These are phyloP conservation scores for Xylariaceae sp. DNA, from an alignment of 2,329 filamentous ascomycete species.

Conservation along the genomic window DNA sequence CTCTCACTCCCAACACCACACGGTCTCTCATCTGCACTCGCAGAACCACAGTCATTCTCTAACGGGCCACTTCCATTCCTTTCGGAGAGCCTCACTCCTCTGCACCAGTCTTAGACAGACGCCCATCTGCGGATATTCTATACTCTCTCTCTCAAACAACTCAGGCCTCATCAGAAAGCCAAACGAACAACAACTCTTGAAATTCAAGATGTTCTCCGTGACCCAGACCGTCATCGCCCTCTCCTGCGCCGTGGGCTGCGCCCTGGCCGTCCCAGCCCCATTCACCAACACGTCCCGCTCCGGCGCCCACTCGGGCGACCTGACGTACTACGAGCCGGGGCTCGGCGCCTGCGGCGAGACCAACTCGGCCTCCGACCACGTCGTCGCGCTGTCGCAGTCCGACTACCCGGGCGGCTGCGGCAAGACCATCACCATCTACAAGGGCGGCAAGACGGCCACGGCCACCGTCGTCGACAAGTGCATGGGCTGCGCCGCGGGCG, in stretches of 20 bases:
- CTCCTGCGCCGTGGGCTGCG: slow-evolving; percentile 9
- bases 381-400: slow-evolving; percentile 16
- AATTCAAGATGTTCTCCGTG: slow-evolving; percentile 17
- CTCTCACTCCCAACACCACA: slow-evolving; percentile 4
- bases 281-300: not conserved
- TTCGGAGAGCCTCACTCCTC: slow-evolving; percentile 1
- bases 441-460: slow-evolving; percentile 14
- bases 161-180: not conserved
- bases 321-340: slow-evolving; percentile 19
- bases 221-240: slow-evolving; percentile 13
- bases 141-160: slow-evolving; percentile 1
- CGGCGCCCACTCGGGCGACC: slow-evolving; percentile 13
- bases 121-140: too few relatives aligned
- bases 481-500: slow-evolving; percentile 15
- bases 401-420: slow-evolving; percentile 21
- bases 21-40: slow-evolving; percentile 3
- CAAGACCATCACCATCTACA: slow-evolving; percentile 20
- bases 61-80: slow-evolving; percentile 4
- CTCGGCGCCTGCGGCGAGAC: slow-evolving; percentile 17
- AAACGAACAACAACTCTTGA: not conserved
- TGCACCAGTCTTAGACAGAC: slow-evolving; percentile 1
- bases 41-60: slow-evolving; percentile 7
- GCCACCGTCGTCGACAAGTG: slow-evolving; percentile 26
- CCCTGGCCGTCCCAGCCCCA: slow-evolving; percentile 5
- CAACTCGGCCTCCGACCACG: slow-evolving; percentile 10